Evolutionary conservation across 2,329 filamentous ascomycete species (phyloP), one percentile per base, ranked within the genome.

Genomic region (Aspergillus alliaceus): DNA sequence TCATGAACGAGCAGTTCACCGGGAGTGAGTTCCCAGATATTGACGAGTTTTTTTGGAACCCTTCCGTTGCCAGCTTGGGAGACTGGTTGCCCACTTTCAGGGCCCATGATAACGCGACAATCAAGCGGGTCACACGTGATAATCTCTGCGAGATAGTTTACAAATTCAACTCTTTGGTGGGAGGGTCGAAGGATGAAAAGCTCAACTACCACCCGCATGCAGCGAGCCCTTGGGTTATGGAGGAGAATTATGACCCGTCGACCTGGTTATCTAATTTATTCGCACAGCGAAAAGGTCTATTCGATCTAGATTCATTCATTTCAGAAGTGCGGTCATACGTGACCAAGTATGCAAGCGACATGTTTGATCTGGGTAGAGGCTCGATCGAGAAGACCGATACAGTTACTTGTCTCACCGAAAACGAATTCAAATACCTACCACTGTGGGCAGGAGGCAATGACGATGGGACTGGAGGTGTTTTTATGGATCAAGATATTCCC

Each of bases 381-480:
- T 37, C 49, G 5, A 56, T 66, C 22, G 57, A 63, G 3, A 29
- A 71, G 0, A 74, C 74, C 11, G 73, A 79, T 49, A 77, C 69
- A 2, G 69, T 87, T 0, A 76, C 86, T 0, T 79, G 77, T 5
- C 76, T 90, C 1, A 72, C 74, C 0, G 78, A 84, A 3, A 74
- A 82, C 2, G 87, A 90, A 71, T 80, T 84, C 61, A 82, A 82
- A 56, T 89, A 81, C 60, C 76, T 90, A 3, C 86, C 87, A 0
- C 74, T 89, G 4, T 90, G 86, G 86, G 86, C 85, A 0, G 86
- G 83, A 4, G 87, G 82, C 1, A 71, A 79, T 29, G 78, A 83
- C 49, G 82, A 84, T 54, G 82, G 74, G 0, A 77, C 74, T 0
- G 82, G 81, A 2, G 80, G 76, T 14, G 79, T 83, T 2, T 84